Percentiles rank a stretch among this genome's conserved stretches.
Evolutionary conservation across 2,329 filamentous ascomycete genomes (phyloP).

Genomic region (Calycina herbarum): DNA sequence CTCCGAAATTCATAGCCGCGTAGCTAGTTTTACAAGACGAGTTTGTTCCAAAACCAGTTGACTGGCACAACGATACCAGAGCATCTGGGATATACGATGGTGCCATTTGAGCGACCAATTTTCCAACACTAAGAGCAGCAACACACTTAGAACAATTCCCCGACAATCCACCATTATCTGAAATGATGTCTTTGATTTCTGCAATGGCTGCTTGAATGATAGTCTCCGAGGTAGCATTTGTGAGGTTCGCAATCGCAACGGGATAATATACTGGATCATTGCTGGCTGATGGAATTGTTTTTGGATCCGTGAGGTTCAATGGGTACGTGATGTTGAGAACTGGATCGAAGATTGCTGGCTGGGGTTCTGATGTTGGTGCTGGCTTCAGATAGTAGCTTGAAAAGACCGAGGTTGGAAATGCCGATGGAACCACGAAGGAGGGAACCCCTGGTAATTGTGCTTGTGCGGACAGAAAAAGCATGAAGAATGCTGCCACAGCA

Average conservation of each 20-base stretch:
- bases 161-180: slow-evolving; percentile 38
- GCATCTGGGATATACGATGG: slow-evolving; percentile 50
- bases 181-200: slow-evolving; percentile 48
- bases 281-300: slow-evolving; percentile 49
- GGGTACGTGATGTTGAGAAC: slow-evolving; percentile 55
- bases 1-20: slow-evolving; percentile 49
- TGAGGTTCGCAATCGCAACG: slow-evolving; percentile 46
- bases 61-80: slow-evolving; percentile 52
- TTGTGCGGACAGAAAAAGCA: slow-evolving; percentile 11
- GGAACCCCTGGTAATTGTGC: slow-evolving; percentile 37
- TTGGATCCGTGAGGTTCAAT: slow-evolving; percentile 54
- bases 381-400: slow-evolving; percentile 50
- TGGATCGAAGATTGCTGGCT: slow-evolving; percentile 54
- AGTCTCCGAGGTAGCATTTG: slow-evolving; percentile 40
- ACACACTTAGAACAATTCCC: slow-evolving; percentile 55
- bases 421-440: slow-evolving; percentile 45
- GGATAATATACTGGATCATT: slow-evolving; percentile 53
- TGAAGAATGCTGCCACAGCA: not conserved
- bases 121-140: slow-evolving; percentile 50
- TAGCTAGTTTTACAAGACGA: slow-evolving; percentile 50
- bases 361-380: slow-evolving; percentile 49
- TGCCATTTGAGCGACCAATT: slow-evolving; percentile 50
- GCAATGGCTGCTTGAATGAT: slow-evolving; percentile 45
- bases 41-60: slow-evolving; percentile 47
- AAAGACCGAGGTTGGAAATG: slow-evolving; percentile 52